A percentile compares a stretch with the other conserved stretches of the same genome.
phyloP scores from a whole-genome alignment of 306 rosid species.

The Coriaria nepalensis region DNA sequence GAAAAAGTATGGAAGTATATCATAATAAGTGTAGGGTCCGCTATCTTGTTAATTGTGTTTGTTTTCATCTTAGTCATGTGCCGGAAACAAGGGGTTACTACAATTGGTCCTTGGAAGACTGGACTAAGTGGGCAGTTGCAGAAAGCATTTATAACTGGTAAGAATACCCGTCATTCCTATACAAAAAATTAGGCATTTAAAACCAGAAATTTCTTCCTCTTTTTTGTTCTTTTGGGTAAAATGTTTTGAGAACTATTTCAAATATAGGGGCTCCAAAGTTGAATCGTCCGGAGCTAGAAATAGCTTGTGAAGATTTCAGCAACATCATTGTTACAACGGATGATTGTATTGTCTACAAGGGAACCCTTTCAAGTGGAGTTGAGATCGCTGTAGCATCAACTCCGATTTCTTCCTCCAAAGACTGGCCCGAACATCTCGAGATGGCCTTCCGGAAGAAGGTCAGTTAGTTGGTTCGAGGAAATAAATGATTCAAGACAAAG shows the following conservation, averaged over 20 bases:
- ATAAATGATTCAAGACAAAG: no score
- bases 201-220: neutral
- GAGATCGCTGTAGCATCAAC: constrained; percentile 88
- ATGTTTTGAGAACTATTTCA: no score
- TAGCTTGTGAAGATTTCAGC: constrained; percentile 96
- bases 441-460: constrained; percentile 63
- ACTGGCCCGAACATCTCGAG: constrained; percentile 67
- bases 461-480: neutral
- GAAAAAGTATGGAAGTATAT: constrained; percentile 34
- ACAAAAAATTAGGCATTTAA: no score
- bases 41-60: constrained; percentile 30
- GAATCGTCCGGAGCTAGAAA: constrained; percentile 63
- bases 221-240: constrained; percentile 12
- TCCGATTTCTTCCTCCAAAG: constrained; percentile 31
- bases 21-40: constrained; percentile 21
- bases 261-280: constrained; percentile 77
- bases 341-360: constrained; percentile 53
- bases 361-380: constrained; percentile 87
- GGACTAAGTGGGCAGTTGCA: constrained; percentile 93
- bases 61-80: constrained; percentile 36
- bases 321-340: constrained; percentile 41
- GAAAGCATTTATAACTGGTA: constrained; percentile 90
- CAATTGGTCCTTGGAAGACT: constrained; percentile 79
- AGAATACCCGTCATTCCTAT: no score
- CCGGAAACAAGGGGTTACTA: constrained; percentile 48